These are phyloP conservation scores for Aspergillus aculeatinus DNA, from an alignment of 2,329 filamentous ascomycete genomes.

Conservation along the genomic window DNA sequence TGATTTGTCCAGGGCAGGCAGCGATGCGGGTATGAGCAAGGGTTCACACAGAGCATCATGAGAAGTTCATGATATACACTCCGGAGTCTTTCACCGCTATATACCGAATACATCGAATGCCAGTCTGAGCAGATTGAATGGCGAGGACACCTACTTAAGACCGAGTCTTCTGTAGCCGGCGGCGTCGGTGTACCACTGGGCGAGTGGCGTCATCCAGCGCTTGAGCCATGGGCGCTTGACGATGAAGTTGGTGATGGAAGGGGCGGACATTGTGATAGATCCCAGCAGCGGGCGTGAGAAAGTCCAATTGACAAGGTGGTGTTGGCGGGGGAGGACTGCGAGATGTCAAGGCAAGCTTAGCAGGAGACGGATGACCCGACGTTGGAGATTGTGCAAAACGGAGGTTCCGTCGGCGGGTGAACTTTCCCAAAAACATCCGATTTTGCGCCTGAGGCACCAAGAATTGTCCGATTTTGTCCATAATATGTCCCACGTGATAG, in stretches of 20 bases:
- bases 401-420: constrained; percentile 35
- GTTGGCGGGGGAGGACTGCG: constrained; percentile 28
- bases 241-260: constrained; percentile 73
- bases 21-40: constrained; percentile 2
- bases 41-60: neutral
- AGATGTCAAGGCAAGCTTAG: constrained; percentile 32
- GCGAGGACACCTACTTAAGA: constrained; percentile 65
- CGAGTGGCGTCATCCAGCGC: constrained; percentile 74
- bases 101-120: constrained; percentile 9
- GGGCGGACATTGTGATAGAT: constrained; percentile 63
- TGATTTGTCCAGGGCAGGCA: constrained; percentile 13
- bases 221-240: constrained; percentile 82
- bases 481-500: constrained; percentile 22
- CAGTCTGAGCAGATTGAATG: constrained; percentile 15
- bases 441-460: constrained; percentile 18
- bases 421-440: constrained; percentile 31
- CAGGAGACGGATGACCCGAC: constrained; percentile 38
- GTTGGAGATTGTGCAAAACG: constrained; percentile 43
- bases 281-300: constrained; percentile 17
- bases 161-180: constrained; percentile 92
- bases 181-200: constrained; percentile 85
- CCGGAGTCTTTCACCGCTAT: neutral
- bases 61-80: neutral
- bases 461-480: constrained; percentile 4
- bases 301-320: constrained; percentile 33